Evolutionary conservation across 164 flowering plant species (phyloP).

Genomic region (Stephania cephalantha): DNA sequence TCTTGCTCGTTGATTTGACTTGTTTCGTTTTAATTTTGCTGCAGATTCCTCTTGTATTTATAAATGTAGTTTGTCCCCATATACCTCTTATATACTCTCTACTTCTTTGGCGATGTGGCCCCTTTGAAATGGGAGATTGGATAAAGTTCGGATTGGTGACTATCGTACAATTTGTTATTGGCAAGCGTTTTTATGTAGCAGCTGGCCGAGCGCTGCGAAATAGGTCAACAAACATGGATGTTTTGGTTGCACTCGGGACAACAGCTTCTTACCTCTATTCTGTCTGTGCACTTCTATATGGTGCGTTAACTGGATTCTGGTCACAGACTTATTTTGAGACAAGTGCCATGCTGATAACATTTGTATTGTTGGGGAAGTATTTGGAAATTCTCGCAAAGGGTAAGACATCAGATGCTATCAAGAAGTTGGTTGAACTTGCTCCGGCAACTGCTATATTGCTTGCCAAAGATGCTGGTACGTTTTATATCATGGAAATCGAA

Average conservation of each 20-base stretch:
- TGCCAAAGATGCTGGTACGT: constrained; percentile 65
- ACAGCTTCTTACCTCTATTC: constrained; percentile 95
- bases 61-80: constrained; percentile 80
- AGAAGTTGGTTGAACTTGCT: constrained; percentile 87
- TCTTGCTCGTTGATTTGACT: not conserved
- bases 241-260: constrained; percentile 92
- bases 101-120: constrained; percentile 84
- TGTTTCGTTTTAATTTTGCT: constrained; percentile 4
- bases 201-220: constrained; percentile 87
- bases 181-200: constrained; percentile 88
- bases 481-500: not conserved
- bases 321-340: constrained; percentile 96
- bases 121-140: constrained; percentile 93
- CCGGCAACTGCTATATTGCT: constrained; percentile 84
- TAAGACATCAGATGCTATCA: constrained; percentile 96
- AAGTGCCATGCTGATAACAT: constrained; percentile 96
- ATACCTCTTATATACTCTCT: constrained; percentile 72
- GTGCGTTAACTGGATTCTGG: constrained; percentile 91
- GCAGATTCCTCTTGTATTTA: constrained; percentile 82
- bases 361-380: constrained; percentile 91
- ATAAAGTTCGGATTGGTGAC: constrained; percentile 83
- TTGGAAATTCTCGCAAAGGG: constrained; percentile 95
- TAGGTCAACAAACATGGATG: constrained; percentile 98
- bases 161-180: constrained; percentile 83
- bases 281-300: constrained; percentile 85